phyloP scores from a whole-genome alignment of 495 filamentous ascomycete genomes.

The Xylaria castorea region DNA sequence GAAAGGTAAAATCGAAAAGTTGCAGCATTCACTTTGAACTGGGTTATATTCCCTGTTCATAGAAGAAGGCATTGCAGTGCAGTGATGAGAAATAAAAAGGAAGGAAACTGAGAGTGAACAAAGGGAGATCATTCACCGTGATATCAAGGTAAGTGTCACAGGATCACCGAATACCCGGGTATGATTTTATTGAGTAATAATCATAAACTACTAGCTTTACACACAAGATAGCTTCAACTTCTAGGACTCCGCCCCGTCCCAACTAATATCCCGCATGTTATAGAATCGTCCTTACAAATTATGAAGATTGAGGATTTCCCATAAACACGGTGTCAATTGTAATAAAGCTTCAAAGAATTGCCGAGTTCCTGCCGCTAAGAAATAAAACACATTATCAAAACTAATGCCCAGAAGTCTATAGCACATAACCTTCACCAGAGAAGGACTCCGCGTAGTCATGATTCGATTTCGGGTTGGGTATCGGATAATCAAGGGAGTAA shows the following conservation, averaged over 20 bases:
- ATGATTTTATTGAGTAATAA: background rate
- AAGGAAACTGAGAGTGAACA: background rate
- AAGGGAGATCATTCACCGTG: background rate
- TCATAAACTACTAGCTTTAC: background rate
- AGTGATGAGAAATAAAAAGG: background rate
- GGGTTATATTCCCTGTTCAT: background rate
- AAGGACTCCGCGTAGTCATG: constrained; percentile 7
- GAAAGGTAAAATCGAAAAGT: background rate
- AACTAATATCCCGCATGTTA: background rate
- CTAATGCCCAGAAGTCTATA: background rate
- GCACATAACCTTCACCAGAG: background rate
- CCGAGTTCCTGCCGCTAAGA: background rate
- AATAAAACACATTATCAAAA: background rate
- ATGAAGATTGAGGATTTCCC: background rate
- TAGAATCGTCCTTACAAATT: background rate
- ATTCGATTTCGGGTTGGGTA: constrained; percentile 19
- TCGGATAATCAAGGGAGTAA: constrained; percentile 3
- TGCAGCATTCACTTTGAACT: background rate
- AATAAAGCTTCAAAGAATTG: background rate
- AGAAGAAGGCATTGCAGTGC: background rate
- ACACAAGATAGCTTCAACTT: background rate
- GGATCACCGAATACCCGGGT: background rate
- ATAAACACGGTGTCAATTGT: background rate
- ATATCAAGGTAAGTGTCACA: background rate
- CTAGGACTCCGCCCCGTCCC: background rate